Evolutionary conservation across 768 basidiomycete species (phyloP), one percentile per base, ranked within the genome.

Genomic region (Panellus pusillus): DNA sequence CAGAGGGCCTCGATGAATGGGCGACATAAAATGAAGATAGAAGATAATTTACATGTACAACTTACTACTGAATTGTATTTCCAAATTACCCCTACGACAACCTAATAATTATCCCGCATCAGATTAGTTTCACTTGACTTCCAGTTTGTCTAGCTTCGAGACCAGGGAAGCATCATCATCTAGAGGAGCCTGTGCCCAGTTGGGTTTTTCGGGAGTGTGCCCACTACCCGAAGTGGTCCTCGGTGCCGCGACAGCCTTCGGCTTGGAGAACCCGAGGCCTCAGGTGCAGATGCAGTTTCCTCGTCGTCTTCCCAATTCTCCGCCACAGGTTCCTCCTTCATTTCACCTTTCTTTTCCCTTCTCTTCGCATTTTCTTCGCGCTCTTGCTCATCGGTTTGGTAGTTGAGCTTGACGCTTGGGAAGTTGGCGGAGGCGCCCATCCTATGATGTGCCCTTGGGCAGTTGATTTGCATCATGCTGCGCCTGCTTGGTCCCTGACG

Each of bases 281-380:
- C n/a, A n/a, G n/a, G n/a, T n/a, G 56, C 43, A 53, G 47, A 40
- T 44, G 54, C 20, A 18, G 36, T 76, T 4, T 82, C 85, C 11
- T 84, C 86, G 7, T 88, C 87, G 44, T 87, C 87, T 36, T 91
- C 90, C 83, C 90, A 93, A 54, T 77, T 82, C 57, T 91, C 89
- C 51, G 80, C 83, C n/a, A 92, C 84, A 40, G 60, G 66, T 20
- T 74, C 73, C n/a, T 71, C 66, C 66, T 79, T 79, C 61, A 81
- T 80, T 54, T 79, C 76, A 27, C 75, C 76, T 66, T 80, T 79
- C 71, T 83, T 91, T 64, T 86, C 89, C 67, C 82, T 83, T 62
- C 83, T 78, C 71, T 93, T 93, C 56, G 88, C 87, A 58, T 84
- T 87, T 87, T 84, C 71, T 86, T 90, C 39, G 86, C 91, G 42